Base-by-base conservation (phyloP, 768 basidiomycete species). In the Boletus bicolor region DNA sequence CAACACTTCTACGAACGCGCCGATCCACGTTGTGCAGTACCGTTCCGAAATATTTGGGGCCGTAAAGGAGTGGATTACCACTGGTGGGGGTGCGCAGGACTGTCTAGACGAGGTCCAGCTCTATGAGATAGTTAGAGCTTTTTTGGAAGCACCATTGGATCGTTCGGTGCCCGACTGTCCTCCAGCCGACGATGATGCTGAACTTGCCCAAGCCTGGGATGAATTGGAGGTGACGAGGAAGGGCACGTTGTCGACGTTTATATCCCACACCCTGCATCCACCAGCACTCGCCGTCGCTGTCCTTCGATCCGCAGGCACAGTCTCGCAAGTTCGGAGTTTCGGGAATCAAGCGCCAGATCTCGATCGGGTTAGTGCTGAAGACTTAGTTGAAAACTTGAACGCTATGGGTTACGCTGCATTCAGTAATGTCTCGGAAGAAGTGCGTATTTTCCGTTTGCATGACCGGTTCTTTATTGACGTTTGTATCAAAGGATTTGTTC, bases 21-120 rank as follows among this genome's bases (percentile, higher is more conserved):
- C 83, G 54, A 70, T 82, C 21, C 72, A 80, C 21, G 75, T 80
- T 5, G 75, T 82, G 21, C 76, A 73, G 12, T 75, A 76, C 42
- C 80, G 86, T n/a, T 77, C 76, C 14, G 84, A 87, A 56, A 82
- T 91, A 3, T 68, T 90, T 32, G 82, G 81, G 8, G 78, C 82
- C 2, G 73, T 91, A 32, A 81, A 79, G 56, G 83, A 89, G 58
- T 93, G 91, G 91, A 64, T 93, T 41, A 79, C 74, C 0, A 69
- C 75, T 15, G 91, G 91, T 4, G 86, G 86, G 7, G 91, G 91
- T 34, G 82, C 87, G 8, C 87, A 91, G 64, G 91, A 93, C 60
- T 76, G 84, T 39, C 74, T 93, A 30, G 91, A 93, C 59, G 87
- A 92, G 46, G 63, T 67, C 2, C 82, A 84, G 56, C 77, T 93